These are phyloP conservation scores for Fusarium sp. DNA, from an alignment of 2,329 filamentous ascomycete species.

Conservation along the genomic window DNA sequence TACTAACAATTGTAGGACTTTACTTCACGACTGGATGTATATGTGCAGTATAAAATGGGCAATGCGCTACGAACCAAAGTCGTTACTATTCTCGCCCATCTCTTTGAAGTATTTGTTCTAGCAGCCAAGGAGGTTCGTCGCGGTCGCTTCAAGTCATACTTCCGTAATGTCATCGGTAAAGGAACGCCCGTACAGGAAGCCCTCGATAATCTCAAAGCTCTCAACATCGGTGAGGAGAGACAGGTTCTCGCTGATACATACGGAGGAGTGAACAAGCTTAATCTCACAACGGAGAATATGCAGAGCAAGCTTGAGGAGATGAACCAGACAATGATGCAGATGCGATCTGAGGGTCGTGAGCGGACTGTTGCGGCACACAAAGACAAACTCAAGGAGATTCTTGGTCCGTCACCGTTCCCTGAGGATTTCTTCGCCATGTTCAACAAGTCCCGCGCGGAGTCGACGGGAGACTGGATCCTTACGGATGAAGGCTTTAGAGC, in stretches of 20 bases:
- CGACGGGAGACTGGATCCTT: slow-evolving; percentile 62
- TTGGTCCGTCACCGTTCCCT: slow-evolving; percentile 58
- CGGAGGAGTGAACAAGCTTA: slow-evolving; percentile 53
- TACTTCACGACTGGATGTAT: slow-evolving; percentile 57
- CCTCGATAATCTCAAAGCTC: slow-evolving; percentile 55
- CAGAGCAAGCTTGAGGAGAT: slow-evolving; percentile 52
- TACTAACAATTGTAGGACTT: slow-evolving; percentile 52
- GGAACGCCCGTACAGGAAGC: slow-evolving; percentile 56
- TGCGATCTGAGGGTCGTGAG: slow-evolving; percentile 53
- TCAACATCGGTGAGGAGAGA: slow-evolving; percentile 57
- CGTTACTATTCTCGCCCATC: slow-evolving; percentile 56
- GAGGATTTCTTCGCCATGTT: slow-evolving; percentile 58
- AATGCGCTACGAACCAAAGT: slow-evolving; percentile 55
- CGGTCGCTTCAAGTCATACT: slow-evolving; percentile 57
- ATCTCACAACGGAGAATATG: slow-evolving; percentile 53
- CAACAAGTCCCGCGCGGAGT: slow-evolving; percentile 54
- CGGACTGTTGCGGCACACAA: slow-evolving; percentile 50
- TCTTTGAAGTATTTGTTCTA: slow-evolving; percentile 61
- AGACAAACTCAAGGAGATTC: slow-evolving; percentile 55
- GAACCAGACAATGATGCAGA: slow-evolving; percentile 51
- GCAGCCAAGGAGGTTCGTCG: slow-evolving; percentile 57
- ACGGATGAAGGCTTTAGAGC: slow-evolving; percentile 54
- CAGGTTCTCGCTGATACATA: slow-evolving; percentile 61
- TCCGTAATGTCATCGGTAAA: slow-evolving; percentile 55
- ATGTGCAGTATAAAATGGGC: slow-evolving; percentile 55